Conservation (phyloP, 352 stramenopile genomes). For the Phytopythium ostracodes region DNA sequence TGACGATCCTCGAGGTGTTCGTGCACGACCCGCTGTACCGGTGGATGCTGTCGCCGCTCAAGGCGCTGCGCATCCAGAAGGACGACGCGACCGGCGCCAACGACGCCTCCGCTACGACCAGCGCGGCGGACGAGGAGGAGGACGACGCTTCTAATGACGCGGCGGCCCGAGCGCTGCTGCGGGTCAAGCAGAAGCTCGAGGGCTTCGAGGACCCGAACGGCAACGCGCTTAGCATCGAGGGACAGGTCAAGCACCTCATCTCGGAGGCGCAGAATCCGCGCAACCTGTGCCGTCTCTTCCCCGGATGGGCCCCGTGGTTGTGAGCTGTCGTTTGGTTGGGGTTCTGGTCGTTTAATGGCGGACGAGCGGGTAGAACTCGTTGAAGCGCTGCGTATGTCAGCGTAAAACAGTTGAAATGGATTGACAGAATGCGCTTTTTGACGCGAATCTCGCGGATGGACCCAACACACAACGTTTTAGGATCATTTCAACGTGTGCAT, state of each 20-base stretch:
- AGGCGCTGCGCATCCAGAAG: conserved; percentile 82
- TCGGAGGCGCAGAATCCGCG: conserved; percentile 93
- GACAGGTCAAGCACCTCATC: conserved; percentile 98
- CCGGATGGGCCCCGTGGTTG: conserved; percentile 96
- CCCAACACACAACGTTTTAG: not conserved
- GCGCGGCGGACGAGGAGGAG: conserved; percentile 14
- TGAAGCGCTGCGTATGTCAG: not conserved
- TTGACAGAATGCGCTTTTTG: not conserved
- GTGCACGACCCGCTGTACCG: conserved; percentile 99
- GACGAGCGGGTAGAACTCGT: not conserved
- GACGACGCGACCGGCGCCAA: conserved; percentile 27
- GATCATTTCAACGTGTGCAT: not conserved
- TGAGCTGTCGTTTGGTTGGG: too few relatives aligned
- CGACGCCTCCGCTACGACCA: conserved; percentile 9
- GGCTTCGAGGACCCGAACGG: conserved; percentile 97
- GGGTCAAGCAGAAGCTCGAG: conserved; percentile 98
- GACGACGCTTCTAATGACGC: conserved; percentile 62
- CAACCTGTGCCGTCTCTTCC: conserved; percentile 95
- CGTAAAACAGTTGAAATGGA: not conserved
- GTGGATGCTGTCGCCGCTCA: conserved; percentile 93
- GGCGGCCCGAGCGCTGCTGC: conserved; percentile 91
- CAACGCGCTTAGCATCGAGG: conserved; percentile 96
- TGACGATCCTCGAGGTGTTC: conserved; percentile 99
- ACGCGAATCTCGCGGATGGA: not conserved
- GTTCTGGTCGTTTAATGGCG: too few relatives aligned